Conservation (phyloP, 1,139 yeast genomes). For the Zygosaccharomyces pseudobailii region DNA sequence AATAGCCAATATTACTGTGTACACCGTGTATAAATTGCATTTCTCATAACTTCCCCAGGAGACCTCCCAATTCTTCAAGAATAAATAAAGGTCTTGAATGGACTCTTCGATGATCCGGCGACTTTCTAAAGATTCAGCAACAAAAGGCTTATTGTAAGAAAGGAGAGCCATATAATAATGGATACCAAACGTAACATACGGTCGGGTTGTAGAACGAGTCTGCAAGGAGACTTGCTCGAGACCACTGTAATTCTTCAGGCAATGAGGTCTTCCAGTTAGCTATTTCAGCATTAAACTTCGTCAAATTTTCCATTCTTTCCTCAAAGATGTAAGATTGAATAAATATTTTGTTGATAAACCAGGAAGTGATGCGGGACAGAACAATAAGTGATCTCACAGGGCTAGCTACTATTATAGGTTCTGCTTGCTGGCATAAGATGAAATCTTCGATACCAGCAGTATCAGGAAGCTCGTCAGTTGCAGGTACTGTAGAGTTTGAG, state of each 20-base stretch:
- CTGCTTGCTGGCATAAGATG: slow-evolving; percentile 16
- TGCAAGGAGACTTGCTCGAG: slow-evolving; percentile 36
- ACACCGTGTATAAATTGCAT: slow-evolving; percentile 8
- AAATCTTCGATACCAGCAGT: slow-evolving; percentile 44
- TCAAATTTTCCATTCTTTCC: slow-evolving; percentile 20
- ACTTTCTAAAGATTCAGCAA: slow-evolving; percentile 18
- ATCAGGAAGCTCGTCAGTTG: slow-evolving; percentile 53
- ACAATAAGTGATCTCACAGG: slow-evolving; percentile 42
- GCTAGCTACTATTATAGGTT: slow-evolving; percentile 3
- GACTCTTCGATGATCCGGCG: slow-evolving; percentile 3
- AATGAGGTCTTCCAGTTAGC: slow-evolving; percentile 42
- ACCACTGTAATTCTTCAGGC: slow-evolving; percentile 46
- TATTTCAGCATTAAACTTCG: slow-evolving; percentile 44
- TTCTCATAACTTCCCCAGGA: slow-evolving; percentile 3
- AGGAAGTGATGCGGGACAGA: slow-evolving; percentile 48
- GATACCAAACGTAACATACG: slow-evolving; percentile 49
- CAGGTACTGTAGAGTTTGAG: slow-evolving; percentile 54
- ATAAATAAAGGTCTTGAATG: slow-evolving; percentile 10
- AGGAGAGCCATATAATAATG: slow-evolving; percentile 51
- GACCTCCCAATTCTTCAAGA: slow-evolving; percentile 9
- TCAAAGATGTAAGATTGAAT: slow-evolving; percentile 16
- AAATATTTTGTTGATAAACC: slow-evolving; percentile 34
- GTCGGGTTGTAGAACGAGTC: slow-evolving; percentile 39
- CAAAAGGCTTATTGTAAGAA: slow-evolving; percentile 53
- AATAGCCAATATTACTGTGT: slow-evolving; percentile 5